Conservation (phyloP, 495 filamentous ascomycete species). For the Hypoxylon fuscum region DNA sequence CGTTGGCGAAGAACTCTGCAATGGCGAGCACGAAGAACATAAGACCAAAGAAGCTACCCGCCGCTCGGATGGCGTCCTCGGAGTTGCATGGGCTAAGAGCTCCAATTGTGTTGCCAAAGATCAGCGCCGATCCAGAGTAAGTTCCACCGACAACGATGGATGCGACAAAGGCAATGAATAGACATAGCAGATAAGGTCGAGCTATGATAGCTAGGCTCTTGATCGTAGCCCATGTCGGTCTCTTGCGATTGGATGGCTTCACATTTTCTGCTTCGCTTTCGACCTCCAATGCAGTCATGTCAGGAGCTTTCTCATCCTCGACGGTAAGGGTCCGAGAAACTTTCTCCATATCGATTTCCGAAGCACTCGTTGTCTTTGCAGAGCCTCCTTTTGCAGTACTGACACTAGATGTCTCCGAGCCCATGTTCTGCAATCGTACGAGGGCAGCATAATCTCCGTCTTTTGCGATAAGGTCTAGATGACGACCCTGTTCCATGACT, state of each 20-base stretch:
- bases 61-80: slow-evolving; percentile 46
- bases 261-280: slow-evolving; percentile 11
- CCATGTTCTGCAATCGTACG: slow-evolving; percentile 45
- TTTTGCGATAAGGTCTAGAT: slow-evolving; percentile 50
- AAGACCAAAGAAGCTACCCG: slow-evolving; percentile 58
- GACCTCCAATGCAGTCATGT: slow-evolving; percentile 1
- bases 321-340: slow-evolving; percentile 40
- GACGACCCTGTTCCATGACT: slow-evolving; percentile 65
- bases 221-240: slow-evolving; percentile 38
- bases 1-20: slow-evolving; percentile 56
- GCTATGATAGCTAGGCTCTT: slow-evolving; percentile 35
- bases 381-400: slow-evolving; percentile 34
- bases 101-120: slow-evolving; percentile 62
- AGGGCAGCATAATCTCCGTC: slow-evolving; percentile 55
- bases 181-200: slow-evolving; percentile 40
- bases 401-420: slow-evolving; percentile 41
- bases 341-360: slow-evolving; percentile 48
- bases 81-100: slow-evolving; percentile 44
- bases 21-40: slow-evolving; percentile 65
- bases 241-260: slow-evolving; percentile 9
- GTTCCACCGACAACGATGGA: slow-evolving; percentile 55
- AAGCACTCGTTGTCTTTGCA: slow-evolving; percentile 15
- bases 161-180: slow-evolving; percentile 43
- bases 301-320: slow-evolving; percentile 14
- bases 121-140: slow-evolving; percentile 56